Conservation (phyloP, 2,329 filamentous ascomycete species). For the Talaromyces sp. region DNA sequence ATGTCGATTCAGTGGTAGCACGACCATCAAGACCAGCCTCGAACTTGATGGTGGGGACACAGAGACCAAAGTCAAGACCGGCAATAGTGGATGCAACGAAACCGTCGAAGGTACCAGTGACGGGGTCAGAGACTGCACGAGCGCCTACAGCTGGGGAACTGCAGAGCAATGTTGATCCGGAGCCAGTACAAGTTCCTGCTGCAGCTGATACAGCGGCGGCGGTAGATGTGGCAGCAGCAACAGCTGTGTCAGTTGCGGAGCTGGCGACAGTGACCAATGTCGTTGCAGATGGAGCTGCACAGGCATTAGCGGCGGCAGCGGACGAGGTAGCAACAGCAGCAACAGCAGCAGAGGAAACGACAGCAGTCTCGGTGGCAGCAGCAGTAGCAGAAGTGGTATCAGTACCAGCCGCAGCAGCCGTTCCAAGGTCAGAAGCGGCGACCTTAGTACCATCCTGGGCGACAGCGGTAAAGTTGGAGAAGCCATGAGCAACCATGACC, state of each 20-base stretch:
- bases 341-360: constrained; percentile 7
- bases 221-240: constrained; percentile 1
- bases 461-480: constrained; percentile 52
- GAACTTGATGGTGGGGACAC: constrained; percentile 55
- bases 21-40: constrained; percentile 53
- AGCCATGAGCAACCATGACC: constrained; percentile 59
- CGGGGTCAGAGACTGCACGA: background rate
- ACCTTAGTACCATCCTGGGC: constrained; percentile 31
- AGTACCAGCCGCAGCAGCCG: constrained; percentile 30
- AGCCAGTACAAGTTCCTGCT: constrained; percentile 1
- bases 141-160: background rate
- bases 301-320: constrained; percentile 13
- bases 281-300: constrained; percentile 1
- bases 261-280: background rate
- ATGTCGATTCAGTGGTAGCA: constrained; percentile 59
- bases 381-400: constrained; percentile 32
- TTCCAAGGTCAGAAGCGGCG: constrained; percentile 23
- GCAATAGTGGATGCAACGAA: constrained; percentile 20
- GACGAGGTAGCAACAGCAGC: constrained; percentile 19
- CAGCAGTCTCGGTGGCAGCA: constrained; percentile 26
- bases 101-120: constrained; percentile 1
- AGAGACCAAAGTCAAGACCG: constrained; percentile 50
- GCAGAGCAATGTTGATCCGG: background rate
- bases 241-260: background rate
- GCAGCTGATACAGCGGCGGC: background rate